Evolutionary conservation across 2,329 filamentous ascomycete species (phyloP), one percentile per base, ranked within the genome.

Genomic region (Paracoccidioides lutzii): DNA sequence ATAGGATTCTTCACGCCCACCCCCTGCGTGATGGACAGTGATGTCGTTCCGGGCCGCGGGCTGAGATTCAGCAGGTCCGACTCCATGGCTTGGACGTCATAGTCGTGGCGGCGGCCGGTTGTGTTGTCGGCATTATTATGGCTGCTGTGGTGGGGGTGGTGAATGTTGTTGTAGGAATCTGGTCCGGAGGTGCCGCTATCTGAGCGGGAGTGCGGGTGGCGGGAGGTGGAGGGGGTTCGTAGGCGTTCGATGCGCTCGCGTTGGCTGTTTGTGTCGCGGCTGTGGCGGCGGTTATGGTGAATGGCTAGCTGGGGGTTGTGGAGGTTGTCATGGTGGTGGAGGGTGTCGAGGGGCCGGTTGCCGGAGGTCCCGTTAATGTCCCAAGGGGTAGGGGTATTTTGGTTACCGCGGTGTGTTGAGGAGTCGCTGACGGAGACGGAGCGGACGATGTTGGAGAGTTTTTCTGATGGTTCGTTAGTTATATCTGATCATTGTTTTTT

Each of bases 1-100:
- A 97, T 96, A 0, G 90, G 89, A 63, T 95, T 95, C 64, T 85
- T 87, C 8, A 83, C 79, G 22, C 22, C 22, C 22, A 22, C 22
- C 22, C 22, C 22, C 22, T 22, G 22, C 22, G 22, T 22, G 22
- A 22, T 22, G 22, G 22, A 22, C 22, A 22, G 22, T 22, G 22
- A 5, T 28, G 33, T 40, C 22, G 85, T 68, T 53, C 75, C 79
- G 5, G 78, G 73, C 41, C 86, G 83, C 5, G 89, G 87, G 60
- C 81, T 81, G 28, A 46, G 78, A 38, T 84, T 86, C 0, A 87
- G 88, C 70, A 46, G 78, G 38, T 84, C 86, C 0, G 88, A 88
- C 70, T 96, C 91, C 88, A 96, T 95, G 3, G 90, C 90, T 69
- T 97, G 91, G 14, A 95, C 82, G 66, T 97, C 93, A 66, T 95